Evolutionary conservation across 2,329 filamentous ascomycete species (phyloP), one percentile per base, ranked within the genome.

Genomic region (Trichoderma endophyticum): DNA sequence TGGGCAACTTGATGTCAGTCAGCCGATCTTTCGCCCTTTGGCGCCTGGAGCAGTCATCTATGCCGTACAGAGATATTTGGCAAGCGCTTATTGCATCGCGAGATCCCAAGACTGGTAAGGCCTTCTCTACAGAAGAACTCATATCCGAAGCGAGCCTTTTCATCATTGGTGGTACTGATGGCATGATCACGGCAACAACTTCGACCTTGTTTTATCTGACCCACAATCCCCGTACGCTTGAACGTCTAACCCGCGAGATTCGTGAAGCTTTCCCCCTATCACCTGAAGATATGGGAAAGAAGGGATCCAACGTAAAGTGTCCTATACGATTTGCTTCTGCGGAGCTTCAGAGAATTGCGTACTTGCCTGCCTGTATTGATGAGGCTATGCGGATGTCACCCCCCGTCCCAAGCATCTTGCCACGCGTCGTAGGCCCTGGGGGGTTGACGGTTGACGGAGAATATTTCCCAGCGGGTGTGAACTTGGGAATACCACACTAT

Each of bases 291-390:
- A 9, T 57, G 2, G 39, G 66, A 30, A 67, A 71, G 36, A 70
- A 61, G 21, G 68, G 34, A 1, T 61, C 54, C 8, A 61, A 56
- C 11, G 61, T 73, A 11, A 36, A 21, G 11, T 73, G 71, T 67
- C 73, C 71, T 15, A 73, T 74, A 36, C 66, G 61, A 11, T 73
- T 74, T 56, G 66, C 71, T 24, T 74, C 71, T 9, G 26, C 39
- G 4, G 71, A 73, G n/a, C 67, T 74, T 8, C 71, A 70, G 30
- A 59, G 18, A 3, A 14, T 71, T 21, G 73, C 21, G 3, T 74
- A 73, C 56, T 56, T 74, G 56, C 62, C 62, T 5, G 72, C 73
- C 14, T 74, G 73, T 39, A 73, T 74, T 32, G 73, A 74, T 32
- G 73, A 74, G 60, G 72, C 72, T 15, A 73, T 73, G 72, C 70